Base-by-base conservation (phyloP, 2,329 filamentous ascomycete genomes). In the Verticillium albo-atrum region DNA sequence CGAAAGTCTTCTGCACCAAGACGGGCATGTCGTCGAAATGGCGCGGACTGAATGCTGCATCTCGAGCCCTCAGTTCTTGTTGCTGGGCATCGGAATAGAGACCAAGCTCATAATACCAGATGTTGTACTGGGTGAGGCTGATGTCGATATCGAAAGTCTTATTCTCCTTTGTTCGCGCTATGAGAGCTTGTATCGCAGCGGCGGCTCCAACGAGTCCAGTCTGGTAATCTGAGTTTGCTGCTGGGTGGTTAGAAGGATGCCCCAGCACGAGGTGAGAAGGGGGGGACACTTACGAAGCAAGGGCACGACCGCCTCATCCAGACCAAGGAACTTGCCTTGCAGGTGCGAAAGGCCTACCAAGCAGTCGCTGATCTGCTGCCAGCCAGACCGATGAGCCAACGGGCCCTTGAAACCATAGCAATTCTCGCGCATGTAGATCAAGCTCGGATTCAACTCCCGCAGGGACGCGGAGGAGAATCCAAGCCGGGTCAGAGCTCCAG, bases 351-450 rank as follows among this genome's bases (percentile, higher is more conserved):
- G 67, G 32, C 73, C 73, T 3, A 71, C 73, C 32, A 73, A 66
- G 63, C 71, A 74, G 62, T 75, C 74, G 25, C 71, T 71, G 50
- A 75, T 74, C 61, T 75, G 73, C 61, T 75, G 72, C 72, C 72
- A 74, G 1, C 72, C 72, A 26, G 70, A 70, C 3, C 71, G 69
- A 15, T 70, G 62, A 14, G 58, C 62, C 62, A 68, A 68, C 6
- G 70, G 70, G 0, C 72, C 72, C 10, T 70, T 68, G 66, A 71
- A 74, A 1, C 72, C 72, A 32, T 74, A 70, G 64, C 72, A 75
- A 59, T 74, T 73, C 61, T 74, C 72, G 15, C 70, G 68, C 14
- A 68, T 66, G 57, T 73, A 72, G 3, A 74, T 66, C 27, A 75
- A 63, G 14, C 70, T 70, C 6, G 64, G 66, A 17, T 42, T 64